phyloP scores from a whole-genome alignment of 352 stramenopile genomes.

The Pythium pyrilobum region DNA sequence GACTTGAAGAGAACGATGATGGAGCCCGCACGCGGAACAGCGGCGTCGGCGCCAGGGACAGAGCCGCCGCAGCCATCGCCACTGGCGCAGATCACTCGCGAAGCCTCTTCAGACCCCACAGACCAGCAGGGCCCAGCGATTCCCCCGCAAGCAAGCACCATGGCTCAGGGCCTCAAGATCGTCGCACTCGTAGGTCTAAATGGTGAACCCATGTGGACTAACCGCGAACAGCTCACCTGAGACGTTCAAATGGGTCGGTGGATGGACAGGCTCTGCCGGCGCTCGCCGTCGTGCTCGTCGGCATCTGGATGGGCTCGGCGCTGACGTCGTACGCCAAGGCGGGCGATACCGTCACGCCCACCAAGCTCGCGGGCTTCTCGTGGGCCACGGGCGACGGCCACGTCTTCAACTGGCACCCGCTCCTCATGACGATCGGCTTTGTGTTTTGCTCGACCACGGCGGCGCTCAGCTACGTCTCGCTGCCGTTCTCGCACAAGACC shows the following conservation, averaged over 20 bases:
- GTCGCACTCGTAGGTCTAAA: constrained; percentile 12
- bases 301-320: constrained; percentile 64
- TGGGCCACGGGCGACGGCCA: constrained; percentile 48
- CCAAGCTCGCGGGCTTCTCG: constrained; percentile 57
- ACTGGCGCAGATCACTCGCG: constrained; percentile 5
- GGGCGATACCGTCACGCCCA: constrained; percentile 36
- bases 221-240: constrained; percentile 15
- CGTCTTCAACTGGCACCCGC: constrained; percentile 87
- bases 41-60: neutral
- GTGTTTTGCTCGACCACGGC: constrained; percentile 72
- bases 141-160: neutral
- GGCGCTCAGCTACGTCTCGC: constrained; percentile 56
- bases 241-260: neutral
- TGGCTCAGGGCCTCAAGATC: constrained; percentile 9
- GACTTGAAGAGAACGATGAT: neutral
- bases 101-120: constrained; percentile 1
- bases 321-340: constrained; percentile 53
- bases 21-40: neutral
- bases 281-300: constrained; percentile 58
- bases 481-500: constrained; percentile 57
- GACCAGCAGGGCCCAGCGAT: neutral
- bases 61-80: neutral
- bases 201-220: constrained; percentile 12
- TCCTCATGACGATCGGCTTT: constrained; percentile 83
- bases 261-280: constrained; percentile 38